phyloP scores from a whole-genome alignment of 345 rosid species.

The Hibiscus mutabilis region DNA sequence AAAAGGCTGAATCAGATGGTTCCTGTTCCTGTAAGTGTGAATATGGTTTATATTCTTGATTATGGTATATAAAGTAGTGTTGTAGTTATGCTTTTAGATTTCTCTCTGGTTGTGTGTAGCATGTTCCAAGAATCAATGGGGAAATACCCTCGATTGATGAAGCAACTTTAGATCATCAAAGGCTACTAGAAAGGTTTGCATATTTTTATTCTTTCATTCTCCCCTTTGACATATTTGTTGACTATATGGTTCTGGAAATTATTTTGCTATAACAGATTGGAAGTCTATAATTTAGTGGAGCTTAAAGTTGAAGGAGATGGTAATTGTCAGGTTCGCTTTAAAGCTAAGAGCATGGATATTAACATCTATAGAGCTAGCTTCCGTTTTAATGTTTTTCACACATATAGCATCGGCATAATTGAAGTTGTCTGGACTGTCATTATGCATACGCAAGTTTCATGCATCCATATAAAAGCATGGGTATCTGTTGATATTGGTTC shows the following conservation, averaged over 20 bases:
- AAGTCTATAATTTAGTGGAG: slow-evolving; percentile 49
- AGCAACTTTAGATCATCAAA: slow-evolving; percentile 56
- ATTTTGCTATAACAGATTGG: slow-evolving; percentile 26
- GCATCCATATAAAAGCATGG: not conserved
- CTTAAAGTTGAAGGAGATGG: slow-evolving; percentile 68
- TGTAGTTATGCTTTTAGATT: not conserved
- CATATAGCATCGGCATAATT: not conserved
- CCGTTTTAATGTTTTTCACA: not conserved
- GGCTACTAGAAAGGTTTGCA: slow-evolving; percentile 49
- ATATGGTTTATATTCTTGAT: not conserved
- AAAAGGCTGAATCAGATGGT: slow-evolving; percentile 61
- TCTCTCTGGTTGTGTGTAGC: slow-evolving; percentile 28
- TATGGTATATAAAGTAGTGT: not conserved
- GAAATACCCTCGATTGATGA: slow-evolving; percentile 60
- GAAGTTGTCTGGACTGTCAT: not conserved
- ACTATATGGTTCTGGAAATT: not conserved
- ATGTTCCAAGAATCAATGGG: slow-evolving; percentile 57
- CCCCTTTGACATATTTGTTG: not conserved
- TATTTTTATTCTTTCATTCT: not conserved
- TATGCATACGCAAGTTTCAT: not conserved
- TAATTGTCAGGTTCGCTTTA: slow-evolving; percentile 58
- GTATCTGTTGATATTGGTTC: slow-evolving; percentile 1
- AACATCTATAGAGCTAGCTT: not conserved
- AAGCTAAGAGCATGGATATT: not conserved
- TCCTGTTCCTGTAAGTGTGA: slow-evolving; percentile 58